phyloP scores from a whole-genome alignment of 805 yeast genomes.

The Schwanniomyces yamadae region DNA sequence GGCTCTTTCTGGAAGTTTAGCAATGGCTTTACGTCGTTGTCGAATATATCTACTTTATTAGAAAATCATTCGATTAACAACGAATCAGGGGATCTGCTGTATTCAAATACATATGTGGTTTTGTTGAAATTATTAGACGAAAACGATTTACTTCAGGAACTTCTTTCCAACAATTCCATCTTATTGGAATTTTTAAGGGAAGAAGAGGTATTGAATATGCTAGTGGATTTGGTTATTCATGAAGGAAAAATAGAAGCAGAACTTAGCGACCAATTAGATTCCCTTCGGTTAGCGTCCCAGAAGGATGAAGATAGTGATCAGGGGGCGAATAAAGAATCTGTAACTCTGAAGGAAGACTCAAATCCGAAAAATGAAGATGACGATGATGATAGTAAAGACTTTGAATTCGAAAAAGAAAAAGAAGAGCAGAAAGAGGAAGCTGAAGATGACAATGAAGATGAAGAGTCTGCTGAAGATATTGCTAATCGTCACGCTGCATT shows the following conservation, averaged over 20 bases:
- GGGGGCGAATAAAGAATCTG: not conserved
- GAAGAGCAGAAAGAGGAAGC: slow-evolving; percentile 21
- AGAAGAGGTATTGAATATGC: slow-evolving; percentile 32
- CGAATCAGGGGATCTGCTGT: slow-evolving; percentile 16
- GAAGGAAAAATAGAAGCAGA: slow-evolving; percentile 22
- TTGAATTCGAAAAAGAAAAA: slow-evolving; percentile 25
- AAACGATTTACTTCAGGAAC: slow-evolving; percentile 42
- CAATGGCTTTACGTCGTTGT: slow-evolving; percentile 44
- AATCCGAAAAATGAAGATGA: slow-evolving; percentile 8
- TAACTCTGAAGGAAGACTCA: not conserved
- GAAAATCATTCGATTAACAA: slow-evolving; percentile 29
- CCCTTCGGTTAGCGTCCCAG: slow-evolving; percentile 8
- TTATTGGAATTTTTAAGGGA: slow-evolving; percentile 43
- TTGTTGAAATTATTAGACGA: slow-evolving; percentile 40
- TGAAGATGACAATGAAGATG: slow-evolving; percentile 28
- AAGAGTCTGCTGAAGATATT: slow-evolving; percentile 33
- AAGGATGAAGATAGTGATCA: not conserved
- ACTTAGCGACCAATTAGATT: slow-evolving; percentile 15
- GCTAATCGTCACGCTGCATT: slow-evolving; percentile 38
- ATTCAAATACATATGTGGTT: slow-evolving; percentile 21
- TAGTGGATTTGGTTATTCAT: slow-evolving; percentile 38
- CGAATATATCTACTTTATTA: slow-evolving; percentile 39
- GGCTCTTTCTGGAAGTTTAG: slow-evolving; percentile 49
- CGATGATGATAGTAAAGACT: slow-evolving; percentile 9
- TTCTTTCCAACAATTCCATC: slow-evolving; percentile 41